Base-by-base conservation (phyloP, 1,139 yeast species). In the Kluyveromyces sp. region DNA sequence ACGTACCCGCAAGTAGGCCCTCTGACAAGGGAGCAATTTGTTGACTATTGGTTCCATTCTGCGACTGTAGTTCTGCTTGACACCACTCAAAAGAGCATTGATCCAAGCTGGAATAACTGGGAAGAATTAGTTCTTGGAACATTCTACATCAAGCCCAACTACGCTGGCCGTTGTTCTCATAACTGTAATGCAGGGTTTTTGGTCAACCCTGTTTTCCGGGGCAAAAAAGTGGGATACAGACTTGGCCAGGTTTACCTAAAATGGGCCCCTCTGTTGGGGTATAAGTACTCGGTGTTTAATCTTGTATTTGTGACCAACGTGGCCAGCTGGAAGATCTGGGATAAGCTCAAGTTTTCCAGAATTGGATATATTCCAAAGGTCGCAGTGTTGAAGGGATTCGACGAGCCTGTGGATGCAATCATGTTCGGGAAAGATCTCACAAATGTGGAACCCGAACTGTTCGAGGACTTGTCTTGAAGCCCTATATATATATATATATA, bases 21-120 rank as follows among this genome's bases (percentile, higher is more conserved):
- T 2, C 67, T 86, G 34, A 75, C 79, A 35, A 67, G 77, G 34
- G 81, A 83, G 42, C 81, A 81, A 49, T 92, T 87, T 65, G 77
- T 74, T 50, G 74, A 77, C 52, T 84, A 83, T 63, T 90, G 97
- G 97, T 88, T 89, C 59, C 82, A 83, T 7, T 76, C 87, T n/a
- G 85, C 87, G 64, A 84, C 84, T 3, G 95, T 65, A 2, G 52
- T 74, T 4, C 54, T 71, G 37, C 52, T 72, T n/a, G 53, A 56
- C 25, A 73, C 72, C 15, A 59, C 55, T n/a, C 51, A 53, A 39
- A 46, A 50, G 15, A 46, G 53, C 1, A 45, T 50, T 10, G 56
- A 57, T 10, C 52, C 53, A 10, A 50, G 39, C 15, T 45, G 48
- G 39, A 48, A 48, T n/a, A 60, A 68, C 43, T 79, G 82, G 79